Base-by-base conservation (phyloP, 2,329 filamentous ascomycete species). In the Fusarium globosum region DNA sequence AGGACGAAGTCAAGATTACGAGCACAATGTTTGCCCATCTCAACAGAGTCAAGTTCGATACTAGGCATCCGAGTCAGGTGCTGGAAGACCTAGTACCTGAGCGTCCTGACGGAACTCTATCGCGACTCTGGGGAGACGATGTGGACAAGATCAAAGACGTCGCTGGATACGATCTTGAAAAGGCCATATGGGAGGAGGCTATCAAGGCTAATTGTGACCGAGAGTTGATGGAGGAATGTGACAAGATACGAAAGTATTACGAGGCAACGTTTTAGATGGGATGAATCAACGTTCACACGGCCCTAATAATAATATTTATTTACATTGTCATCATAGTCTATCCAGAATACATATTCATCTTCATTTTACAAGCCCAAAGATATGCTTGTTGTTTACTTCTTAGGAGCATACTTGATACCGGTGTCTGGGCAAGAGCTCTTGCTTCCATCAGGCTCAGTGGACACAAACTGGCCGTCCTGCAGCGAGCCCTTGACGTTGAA, bases 401-500 rank as follows among this genome's bases (percentile, higher is more conserved):
- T 80, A 20, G 78, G 78, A 13, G 74, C 55, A 45, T 80, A 80
- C 60, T 76, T 73, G 69, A 80, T 78, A 14, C 80, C 80, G 13
- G 57, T 74, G 35, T 52, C 60, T 1, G 92, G 90, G 80, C 93
- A 95, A 48, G 84, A 88, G 33, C 74, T 64, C 55, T 86, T 88
- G 18, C 86, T 86, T 43, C 90, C 88, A 73, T 90, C 87, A 65
- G 81, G 86, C 46, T 87, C 84, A 6, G 88, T 81, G 20, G 90
- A 81, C 33, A 90, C 85, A 76, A 92, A 94, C 6, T 86, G 80
- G 39, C 91, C 92, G 5, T 84, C 85, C 77, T 91, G 88, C 2
- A 92, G 80, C 28, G 88, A 89, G 14, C 88, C 88, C 43, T 85
- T 82, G 38, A 88, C 84, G 68, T 92, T 89, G 84, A 89, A 93